Percentiles rank a stretch among this genome's conserved stretches.
These are phyloP conservation scores for Phialophora verrucosa DNA, from an alignment of 2,329 filamentous ascomycete genomes.

Conservation along the genomic window DNA sequence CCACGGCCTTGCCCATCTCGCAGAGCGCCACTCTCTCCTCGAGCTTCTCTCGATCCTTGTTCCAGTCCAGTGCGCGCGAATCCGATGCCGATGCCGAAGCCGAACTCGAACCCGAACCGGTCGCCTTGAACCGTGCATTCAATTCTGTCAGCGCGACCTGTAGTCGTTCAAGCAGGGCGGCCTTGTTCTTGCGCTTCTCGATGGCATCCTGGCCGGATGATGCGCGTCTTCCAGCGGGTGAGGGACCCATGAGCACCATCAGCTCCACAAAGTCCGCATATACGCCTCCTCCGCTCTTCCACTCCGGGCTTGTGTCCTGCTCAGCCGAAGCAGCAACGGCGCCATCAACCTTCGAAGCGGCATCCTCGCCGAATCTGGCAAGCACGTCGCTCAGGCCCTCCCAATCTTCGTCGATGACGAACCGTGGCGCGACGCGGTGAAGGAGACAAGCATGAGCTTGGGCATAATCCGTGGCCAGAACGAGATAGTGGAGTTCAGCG, in stretches of 20 bases:
- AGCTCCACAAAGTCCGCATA: constrained; percentile 70
- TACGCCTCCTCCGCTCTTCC: constrained; percentile 81
- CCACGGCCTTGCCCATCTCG: constrained; percentile 79
- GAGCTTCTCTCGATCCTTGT: constrained; percentile 59
- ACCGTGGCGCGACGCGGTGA: constrained; percentile 77
- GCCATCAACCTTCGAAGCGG: constrained; percentile 39
- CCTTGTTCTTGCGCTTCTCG: constrained; percentile 47
- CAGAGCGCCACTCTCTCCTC: constrained; percentile 74
- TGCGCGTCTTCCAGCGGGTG: constrained; percentile 44
- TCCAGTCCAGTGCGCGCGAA: constrained; percentile 49
- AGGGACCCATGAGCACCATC: constrained; percentile 47
- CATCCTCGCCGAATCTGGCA: constrained; percentile 68
- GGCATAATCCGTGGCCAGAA: constrained; percentile 74
- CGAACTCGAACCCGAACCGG: constrained; percentile 31
- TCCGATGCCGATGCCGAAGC: not conserved
- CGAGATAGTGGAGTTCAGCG: constrained; percentile 77
- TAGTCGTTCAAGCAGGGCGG: constrained; percentile 48
- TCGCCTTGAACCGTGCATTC: constrained; percentile 58
- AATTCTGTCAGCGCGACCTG: constrained; percentile 55
- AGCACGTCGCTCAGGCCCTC: constrained; percentile 71
- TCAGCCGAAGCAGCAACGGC: not conserved
- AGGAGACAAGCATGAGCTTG: constrained; percentile 86
- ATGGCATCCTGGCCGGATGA: constrained; percentile 45
- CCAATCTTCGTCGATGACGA: constrained; percentile 83
- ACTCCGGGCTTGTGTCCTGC: constrained; percentile 58